phyloP scores from a whole-genome alignment of 495 filamentous ascomycete species.

The Penicillium mononematosum region DNA sequence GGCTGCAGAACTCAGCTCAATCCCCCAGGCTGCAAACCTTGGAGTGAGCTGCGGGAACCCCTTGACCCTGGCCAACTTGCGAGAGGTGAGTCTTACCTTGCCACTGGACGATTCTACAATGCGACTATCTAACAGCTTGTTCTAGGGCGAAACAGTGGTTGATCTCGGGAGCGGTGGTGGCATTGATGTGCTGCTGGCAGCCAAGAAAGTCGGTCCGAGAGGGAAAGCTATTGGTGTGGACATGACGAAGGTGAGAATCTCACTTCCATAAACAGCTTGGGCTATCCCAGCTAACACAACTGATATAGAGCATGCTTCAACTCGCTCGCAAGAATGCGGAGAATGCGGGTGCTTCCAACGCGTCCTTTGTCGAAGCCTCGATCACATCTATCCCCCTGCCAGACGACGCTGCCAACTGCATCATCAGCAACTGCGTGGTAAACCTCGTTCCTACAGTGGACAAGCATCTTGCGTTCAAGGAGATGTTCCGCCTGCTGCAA shows the following conservation, averaged over 20 bases:
- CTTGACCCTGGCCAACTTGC: slow-evolving; percentile 52
- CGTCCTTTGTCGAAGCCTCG: slow-evolving; percentile 50
- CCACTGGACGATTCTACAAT: background rate
- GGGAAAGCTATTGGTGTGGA: slow-evolving; percentile 64
- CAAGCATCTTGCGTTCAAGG: slow-evolving; percentile 56
- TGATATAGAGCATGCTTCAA: slow-evolving; percentile 57
- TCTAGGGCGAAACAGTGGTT: slow-evolving; percentile 60
- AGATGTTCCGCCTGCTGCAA: slow-evolving; percentile 62
- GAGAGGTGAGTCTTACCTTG: slow-evolving; percentile 36
- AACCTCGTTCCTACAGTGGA: slow-evolving; percentile 61
- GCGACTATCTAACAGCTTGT: background rate
- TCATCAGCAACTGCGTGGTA: slow-evolving; percentile 65
- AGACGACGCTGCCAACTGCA: slow-evolving; percentile 48
- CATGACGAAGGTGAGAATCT: slow-evolving; percentile 55
- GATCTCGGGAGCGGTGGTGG: slow-evolving; percentile 64
- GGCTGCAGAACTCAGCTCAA: slow-evolving; percentile 49
- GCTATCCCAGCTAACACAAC: background rate
- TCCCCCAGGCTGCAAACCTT: slow-evolving; percentile 59
- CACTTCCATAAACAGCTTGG: too few relatives aligned
- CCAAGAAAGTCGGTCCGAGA: slow-evolving; percentile 51
- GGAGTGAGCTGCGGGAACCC: slow-evolving; percentile 71
- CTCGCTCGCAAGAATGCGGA: slow-evolving; percentile 44
- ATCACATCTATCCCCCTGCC: slow-evolving; percentile 55
- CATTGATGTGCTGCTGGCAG: slow-evolving; percentile 63
- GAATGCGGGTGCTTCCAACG: slow-evolving; percentile 43